Conservation (phyloP, 1,139 yeast species). For the Taphrina confusa region DNA sequence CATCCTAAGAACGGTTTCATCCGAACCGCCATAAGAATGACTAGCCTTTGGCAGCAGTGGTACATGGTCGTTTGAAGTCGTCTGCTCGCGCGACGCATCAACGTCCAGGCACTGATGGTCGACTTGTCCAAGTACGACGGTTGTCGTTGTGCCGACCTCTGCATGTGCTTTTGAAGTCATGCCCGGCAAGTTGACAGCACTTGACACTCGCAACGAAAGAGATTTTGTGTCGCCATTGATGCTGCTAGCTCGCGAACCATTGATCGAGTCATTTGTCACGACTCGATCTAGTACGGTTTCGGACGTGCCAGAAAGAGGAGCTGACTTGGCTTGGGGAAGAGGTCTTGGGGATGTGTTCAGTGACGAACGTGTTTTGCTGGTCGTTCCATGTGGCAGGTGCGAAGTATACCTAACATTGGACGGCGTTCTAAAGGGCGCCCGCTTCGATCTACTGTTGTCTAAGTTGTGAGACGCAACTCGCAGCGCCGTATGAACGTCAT, state of each 20-base stretch:
- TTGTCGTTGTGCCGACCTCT: conserved; percentile 19
- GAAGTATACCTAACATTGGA: not conserved
- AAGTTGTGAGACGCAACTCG: conserved; percentile 11
- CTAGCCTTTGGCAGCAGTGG: conserved; percentile 42
- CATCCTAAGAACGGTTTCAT: conserved; percentile 62
- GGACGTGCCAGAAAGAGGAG: not conserved
- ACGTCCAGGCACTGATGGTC: conserved; percentile 11
- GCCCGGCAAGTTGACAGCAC: conserved; percentile 27
- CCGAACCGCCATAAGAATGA: conserved; percentile 60
- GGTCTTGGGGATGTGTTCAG: not conserved
- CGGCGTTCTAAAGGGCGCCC: not conserved
- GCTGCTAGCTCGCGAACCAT: conserved; percentile 19
- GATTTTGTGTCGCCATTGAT: conserved; percentile 7
- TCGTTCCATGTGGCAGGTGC: not conserved
- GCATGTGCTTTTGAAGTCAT: conserved; percentile 21
- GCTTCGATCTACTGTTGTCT: not conserved
- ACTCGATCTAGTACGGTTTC: not conserved
- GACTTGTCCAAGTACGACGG: conserved; percentile 17
- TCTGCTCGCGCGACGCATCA: not conserved
- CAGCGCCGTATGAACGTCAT: conserved; percentile 18
- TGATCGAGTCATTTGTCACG: not conserved
- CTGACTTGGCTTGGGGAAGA: not conserved
- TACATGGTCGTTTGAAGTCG: not conserved
- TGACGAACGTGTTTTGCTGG: not conserved
- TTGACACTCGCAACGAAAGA: not conserved